These are phyloP conservation scores for Naganishia onofrii DNA, from an alignment of 768 basidiomycete species.

Conservation along the genomic window DNA sequence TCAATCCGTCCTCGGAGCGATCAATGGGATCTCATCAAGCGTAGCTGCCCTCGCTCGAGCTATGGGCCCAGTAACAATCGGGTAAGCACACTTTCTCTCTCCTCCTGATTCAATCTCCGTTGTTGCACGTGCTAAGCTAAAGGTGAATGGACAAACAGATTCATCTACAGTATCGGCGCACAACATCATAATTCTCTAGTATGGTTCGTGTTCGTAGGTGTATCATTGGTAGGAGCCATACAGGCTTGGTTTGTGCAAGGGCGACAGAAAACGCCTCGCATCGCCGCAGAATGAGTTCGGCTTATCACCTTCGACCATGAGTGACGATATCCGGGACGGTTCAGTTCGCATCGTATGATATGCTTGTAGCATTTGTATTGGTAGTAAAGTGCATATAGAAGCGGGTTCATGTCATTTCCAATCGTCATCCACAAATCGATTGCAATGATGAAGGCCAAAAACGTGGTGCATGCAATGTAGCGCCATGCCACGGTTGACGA, in stretches of 20 bases:
- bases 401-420: not conserved
- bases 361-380: not conserved
- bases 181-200: not conserved
- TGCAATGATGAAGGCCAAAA: no score
- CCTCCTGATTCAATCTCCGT: not conserved
- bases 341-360: not conserved
- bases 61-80: not conserved
- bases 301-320: not conserved
- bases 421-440: no score
- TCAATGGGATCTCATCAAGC: not conserved
- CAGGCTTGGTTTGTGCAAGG: slow-evolving; percentile 3
- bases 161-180: slow-evolving; percentile 6
- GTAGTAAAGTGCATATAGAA: not conserved
- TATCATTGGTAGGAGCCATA: not conserved
- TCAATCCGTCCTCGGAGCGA: not conserved
- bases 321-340: not conserved
- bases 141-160: no score
- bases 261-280: not conserved
- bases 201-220: not conserved
- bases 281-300: not conserved
- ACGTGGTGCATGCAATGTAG: no score
- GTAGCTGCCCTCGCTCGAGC: slow-evolving; percentile 1
- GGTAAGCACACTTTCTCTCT: not conserved
- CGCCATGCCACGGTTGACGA: no score
- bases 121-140: no score